A percentile compares a stretch with the other conserved stretches of the same genome.
phyloP scores from a whole-genome alignment of 768 basidiomycete genomes.

The Mycena venus region DNA sequence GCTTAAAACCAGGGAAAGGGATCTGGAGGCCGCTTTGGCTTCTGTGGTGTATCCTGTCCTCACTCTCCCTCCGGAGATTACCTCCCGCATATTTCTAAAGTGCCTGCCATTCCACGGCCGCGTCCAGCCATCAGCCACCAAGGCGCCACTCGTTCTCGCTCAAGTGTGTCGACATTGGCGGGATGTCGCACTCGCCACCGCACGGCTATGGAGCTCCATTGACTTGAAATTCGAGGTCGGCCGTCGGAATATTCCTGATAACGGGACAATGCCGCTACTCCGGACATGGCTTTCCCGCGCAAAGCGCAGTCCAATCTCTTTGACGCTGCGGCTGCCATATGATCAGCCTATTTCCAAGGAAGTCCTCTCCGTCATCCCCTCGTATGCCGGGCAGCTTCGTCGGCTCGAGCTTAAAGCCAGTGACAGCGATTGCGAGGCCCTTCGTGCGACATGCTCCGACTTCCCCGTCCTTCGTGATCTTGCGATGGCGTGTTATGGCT shows the following conservation, averaged over 20 bases:
- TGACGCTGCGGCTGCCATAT: not conserved
- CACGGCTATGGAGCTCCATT: not conserved
- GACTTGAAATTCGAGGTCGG: not conserved
- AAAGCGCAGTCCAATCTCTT: not conserved
- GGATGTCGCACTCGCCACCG: not conserved
- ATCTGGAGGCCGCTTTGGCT: not conserved
- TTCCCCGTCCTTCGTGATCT: constrained; percentile 1
- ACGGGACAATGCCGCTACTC: not conserved
- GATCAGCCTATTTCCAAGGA: not conserved
- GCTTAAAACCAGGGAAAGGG: not conserved
- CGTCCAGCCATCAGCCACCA: not conserved
- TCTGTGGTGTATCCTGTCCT: not conserved
- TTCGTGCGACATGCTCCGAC: not conserved
- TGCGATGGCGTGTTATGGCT: not conserved
- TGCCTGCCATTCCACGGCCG: not conserved
- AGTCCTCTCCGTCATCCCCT: not conserved
- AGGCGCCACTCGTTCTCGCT: not conserved
- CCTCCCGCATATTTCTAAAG: not conserved
- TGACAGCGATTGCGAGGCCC: not conserved
- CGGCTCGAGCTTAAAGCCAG: not conserved
- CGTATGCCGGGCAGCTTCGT: not conserved
- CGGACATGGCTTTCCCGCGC: constrained; percentile 1
- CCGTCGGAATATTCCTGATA: not conserved
- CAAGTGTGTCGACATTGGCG: not conserved
- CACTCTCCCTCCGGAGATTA: no score